phyloP scores from a whole-genome alignment of 2,329 filamentous ascomycete species.

The Fusarium nanum region DNA sequence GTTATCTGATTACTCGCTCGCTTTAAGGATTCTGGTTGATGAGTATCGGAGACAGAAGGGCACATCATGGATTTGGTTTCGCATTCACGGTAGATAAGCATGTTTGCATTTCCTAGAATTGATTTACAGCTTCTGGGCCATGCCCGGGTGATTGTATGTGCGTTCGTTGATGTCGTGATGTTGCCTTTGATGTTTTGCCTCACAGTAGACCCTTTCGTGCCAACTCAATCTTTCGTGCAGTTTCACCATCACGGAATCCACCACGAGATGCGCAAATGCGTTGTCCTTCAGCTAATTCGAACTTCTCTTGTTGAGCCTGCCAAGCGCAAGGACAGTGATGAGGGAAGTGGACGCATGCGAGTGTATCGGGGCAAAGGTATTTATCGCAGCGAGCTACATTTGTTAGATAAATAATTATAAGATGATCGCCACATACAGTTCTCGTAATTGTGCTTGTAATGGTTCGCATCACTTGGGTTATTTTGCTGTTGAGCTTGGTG shows the following conservation, averaged over 20 bases:
- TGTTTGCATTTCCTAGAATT: conserved; percentile 38
- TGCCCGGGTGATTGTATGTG: neutral
- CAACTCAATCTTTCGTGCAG: conserved; percentile 80
- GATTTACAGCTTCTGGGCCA: conserved; percentile 18
- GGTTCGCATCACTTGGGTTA: conserved; percentile 82
- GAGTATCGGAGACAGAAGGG: conserved; percentile 19
- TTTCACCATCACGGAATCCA: conserved; percentile 78
- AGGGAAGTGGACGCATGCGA: conserved; percentile 95
- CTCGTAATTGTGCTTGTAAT: conserved; percentile 80
- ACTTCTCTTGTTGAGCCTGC: conserved; percentile 79
- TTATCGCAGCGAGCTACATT: conserved; percentile 82
- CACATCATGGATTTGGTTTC: conserved; percentile 29
- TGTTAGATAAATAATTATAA: conserved; percentile 1
- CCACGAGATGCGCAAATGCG: conserved; percentile 80
- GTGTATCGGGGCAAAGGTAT: conserved; percentile 93
- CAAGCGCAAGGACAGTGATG: conserved; percentile 97
- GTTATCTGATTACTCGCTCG: conserved; percentile 28
- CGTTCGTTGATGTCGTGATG: neutral
- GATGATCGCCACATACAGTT: conserved; percentile 62
- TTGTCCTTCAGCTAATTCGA: conserved; percentile 77
- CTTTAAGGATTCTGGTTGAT: conserved; percentile 33
- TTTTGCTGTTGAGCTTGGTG: conserved; percentile 78
- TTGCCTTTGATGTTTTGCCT: neutral
- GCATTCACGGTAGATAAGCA: conserved; percentile 28
- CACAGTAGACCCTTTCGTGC: conserved; percentile 80